Evolutionary conservation across 371 early-diverging fungal genomes (phyloP).

Genomic region (Amoeboaphelidium occidentale): DNA sequence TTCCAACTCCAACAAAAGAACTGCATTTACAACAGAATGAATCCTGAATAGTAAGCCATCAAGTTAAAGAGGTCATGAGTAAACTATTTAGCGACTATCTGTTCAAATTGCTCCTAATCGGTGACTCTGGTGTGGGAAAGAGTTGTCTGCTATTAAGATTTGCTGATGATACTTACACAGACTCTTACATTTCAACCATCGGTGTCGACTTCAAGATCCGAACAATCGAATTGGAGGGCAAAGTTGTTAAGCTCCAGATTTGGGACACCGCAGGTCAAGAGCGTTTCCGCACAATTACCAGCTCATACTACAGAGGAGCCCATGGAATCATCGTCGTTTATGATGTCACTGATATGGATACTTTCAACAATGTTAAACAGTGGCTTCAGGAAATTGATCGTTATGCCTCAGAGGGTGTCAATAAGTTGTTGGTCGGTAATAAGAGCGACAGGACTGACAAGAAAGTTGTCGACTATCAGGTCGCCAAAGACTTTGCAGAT

Average conservation of each 20-base stretch:
- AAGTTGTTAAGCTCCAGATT: slow-evolving; percentile 90
- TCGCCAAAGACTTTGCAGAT: slow-evolving; percentile 49
- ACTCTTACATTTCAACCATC: slow-evolving; percentile 90
- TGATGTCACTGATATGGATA: slow-evolving; percentile 93
- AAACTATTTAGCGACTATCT: neutral
- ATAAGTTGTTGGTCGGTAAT: slow-evolving; percentile 96
- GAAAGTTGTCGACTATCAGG: slow-evolving; percentile 33
- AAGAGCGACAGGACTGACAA: slow-evolving; percentile 83
- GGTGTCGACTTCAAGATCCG: slow-evolving; percentile 99
- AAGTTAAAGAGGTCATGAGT: neutral
- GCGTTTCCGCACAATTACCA: slow-evolving; percentile 96
- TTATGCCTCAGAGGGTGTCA: slow-evolving; percentile 85
- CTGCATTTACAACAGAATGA: too few relatives aligned
- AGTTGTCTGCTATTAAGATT: slow-evolving; percentile 85
- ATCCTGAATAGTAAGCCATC: neutral
- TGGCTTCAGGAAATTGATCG: slow-evolving; percentile 98
- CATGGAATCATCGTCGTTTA: slow-evolving; percentile 98
- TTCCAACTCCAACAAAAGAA: too few relatives aligned
- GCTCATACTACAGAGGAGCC: slow-evolving; percentile 94
- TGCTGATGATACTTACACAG: slow-evolving; percentile 94
- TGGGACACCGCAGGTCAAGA: slow-evolving; percentile 95
- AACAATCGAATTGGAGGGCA: slow-evolving; percentile 62
- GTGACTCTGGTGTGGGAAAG: slow-evolving; percentile 97
- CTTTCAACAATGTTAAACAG: slow-evolving; percentile 86
- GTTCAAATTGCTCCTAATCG: slow-evolving; percentile 92